Conservation (phyloP, 2,329 filamentous ascomycete species). For the Epichloe coenophiala region DNA sequence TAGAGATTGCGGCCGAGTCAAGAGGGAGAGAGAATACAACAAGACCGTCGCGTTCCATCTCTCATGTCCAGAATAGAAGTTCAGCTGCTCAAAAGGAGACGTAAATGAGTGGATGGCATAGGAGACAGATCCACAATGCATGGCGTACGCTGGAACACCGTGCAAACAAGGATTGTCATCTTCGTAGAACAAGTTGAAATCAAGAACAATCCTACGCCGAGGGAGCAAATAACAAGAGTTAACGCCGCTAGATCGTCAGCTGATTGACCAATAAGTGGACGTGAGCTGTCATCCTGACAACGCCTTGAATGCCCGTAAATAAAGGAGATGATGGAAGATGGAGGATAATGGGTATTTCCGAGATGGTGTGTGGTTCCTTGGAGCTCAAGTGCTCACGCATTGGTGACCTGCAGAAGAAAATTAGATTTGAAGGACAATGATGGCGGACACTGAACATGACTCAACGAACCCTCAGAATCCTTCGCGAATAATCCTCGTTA, state of each 20-base stretch:
- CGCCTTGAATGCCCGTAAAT: slow-evolving; percentile 27
- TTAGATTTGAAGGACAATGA: background rate
- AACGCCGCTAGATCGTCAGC: slow-evolving; percentile 24
- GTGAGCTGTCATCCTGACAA: slow-evolving; percentile 27
- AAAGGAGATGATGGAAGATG: slow-evolving; percentile 16
- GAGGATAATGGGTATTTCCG: slow-evolving; percentile 11
- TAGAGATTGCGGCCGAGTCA: background rate
- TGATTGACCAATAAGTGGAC: slow-evolving; percentile 21
- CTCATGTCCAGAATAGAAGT: slow-evolving; percentile 5
- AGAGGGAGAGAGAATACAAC: background rate
- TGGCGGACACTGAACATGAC: background rate
- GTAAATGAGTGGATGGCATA: slow-evolving; percentile 4
- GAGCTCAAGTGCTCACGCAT: slow-evolving; percentile 31
- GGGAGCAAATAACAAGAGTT: slow-evolving; percentile 15
- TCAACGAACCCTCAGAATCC: slow-evolving; percentile 77
- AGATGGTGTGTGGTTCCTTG: background rate
- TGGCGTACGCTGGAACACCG: background rate
- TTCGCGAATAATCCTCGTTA: slow-evolving; percentile 91
- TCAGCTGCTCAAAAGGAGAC: background rate
- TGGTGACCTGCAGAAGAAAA: slow-evolving; percentile 35
- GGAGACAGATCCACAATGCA: background rate
- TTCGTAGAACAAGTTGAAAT: background rate
- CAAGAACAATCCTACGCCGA: slow-evolving; percentile 19
- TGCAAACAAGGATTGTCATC: background rate
- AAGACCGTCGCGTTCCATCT: background rate